phyloP scores from a whole-genome alignment of 345 rosid genomes.

The Murraya koenigii region DNA sequence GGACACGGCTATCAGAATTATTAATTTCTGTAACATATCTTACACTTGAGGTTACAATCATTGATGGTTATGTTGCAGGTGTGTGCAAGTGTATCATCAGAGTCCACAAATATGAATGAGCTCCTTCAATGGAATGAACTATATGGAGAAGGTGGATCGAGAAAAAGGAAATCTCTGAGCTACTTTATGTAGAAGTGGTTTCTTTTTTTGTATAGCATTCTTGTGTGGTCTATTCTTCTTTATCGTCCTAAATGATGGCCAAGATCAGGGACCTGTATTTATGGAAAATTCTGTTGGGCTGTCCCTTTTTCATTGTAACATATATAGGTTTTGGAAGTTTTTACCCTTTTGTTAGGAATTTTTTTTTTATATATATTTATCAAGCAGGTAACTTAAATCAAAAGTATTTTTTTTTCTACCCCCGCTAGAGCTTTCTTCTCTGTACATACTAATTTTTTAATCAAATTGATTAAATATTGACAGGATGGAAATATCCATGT shows the following conservation, averaged over 20 bases:
- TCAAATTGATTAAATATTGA: not conserved
- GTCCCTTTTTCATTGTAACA: constrained; percentile 32
- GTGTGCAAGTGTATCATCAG: constrained; percentile 95
- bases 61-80: constrained; percentile 45
- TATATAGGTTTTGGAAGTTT: constrained; percentile 27
- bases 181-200: constrained; percentile 81
- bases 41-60: not conserved
- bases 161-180: constrained; percentile 84
- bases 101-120: constrained; percentile 90
- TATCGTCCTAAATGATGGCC: constrained; percentile 13
- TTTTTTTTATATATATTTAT: constrained; percentile 1
- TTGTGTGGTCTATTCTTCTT: constrained; percentile 25
- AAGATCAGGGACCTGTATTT: constrained; percentile 18
- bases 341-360: constrained; percentile 12
- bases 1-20: not conserved
- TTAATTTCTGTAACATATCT: not conserved
- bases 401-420: not conserved
- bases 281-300: constrained; percentile 27
- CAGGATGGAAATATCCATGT: not conserved
- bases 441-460: constrained; percentile 1
- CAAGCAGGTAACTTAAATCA: constrained; percentile 10
- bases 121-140: constrained; percentile 94
- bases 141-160: constrained; percentile 98
- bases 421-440: not conserved
- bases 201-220: constrained; percentile 31